Base-by-base conservation (phyloP, 345 rosid species). In the Cochlearia excelsa region DNA sequence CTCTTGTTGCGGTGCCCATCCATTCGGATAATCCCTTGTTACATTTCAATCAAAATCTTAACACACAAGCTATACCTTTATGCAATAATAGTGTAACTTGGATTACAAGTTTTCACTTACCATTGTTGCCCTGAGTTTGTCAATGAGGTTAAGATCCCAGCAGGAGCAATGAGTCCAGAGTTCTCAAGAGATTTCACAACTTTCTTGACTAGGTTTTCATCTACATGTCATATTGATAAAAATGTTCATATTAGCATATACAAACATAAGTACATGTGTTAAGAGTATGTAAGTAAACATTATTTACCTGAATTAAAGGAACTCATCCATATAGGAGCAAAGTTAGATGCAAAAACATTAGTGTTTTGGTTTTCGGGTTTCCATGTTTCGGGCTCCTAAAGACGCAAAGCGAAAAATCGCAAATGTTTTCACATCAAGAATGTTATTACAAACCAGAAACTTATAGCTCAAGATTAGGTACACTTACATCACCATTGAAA, bases 1-100 rank as follows among this genome's bases (percentile, higher is more conserved):
- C 54, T 83, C 97, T 46, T 93, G 96, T 30, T 85, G 75, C 4
- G 99, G 96, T 1, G 97, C 84, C 99, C 97, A 93, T 43, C 97
- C 97, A 30, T 87, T 93, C 7, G 96, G 97, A 69, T 54, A 85
- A 71, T 93, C 99, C 97, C 97, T 93, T 2, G 74, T 50, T 57
- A 28, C 44, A 26, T 28, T n/a, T 46, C 44, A 9, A 56, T 26
- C 33, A n/a, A 38, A 11, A 37, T 49, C 10, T 16, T 11, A 48
- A 49, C 23, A 7, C 33, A 30, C 56, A 53, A 57, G 7, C 42
- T 35, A 10, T 7, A 52, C 31, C 35, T 2, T 26, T 5, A 31
- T 5, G 35, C 5, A 31, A 31, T 31, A 31, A 31, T 2, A 31
- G 35, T 31, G 35, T 2, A 31, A 31, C 35, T 31, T 31, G 35